Evolutionary conservation across 1,284 basidiomycete species (phyloP), one percentile per base, ranked within the genome.

Genomic region (Schizophyllum amplum): DNA sequence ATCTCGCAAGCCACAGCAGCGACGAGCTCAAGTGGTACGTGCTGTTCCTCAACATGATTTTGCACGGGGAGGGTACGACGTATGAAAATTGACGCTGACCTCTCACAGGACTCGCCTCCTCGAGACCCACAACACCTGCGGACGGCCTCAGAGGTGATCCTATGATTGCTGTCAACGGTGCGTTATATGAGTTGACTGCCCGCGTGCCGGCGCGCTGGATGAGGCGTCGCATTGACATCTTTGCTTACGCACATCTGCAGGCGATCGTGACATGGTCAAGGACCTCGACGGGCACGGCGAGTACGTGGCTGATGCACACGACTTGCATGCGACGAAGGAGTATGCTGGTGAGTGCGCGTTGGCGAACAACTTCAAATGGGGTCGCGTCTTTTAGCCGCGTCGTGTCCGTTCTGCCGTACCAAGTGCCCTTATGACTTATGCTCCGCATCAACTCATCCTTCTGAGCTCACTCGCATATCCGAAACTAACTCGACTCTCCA

Each of bases 1-100:
- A 74, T 78, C 21, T 80, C 78, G n/a, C 78, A 75, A 5, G 75
- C 74, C 4, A 79, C 78, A 2, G 77, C 69, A 2, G 77, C 69
- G 13, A 80, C 77, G 33, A 42, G 33, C 17, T 42, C 33, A 9
- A 42, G 33, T 42, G 33, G 33, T 42, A 9, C 17, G 33, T 42
- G 33, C 33, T 13, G 4, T 42, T 17, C 13, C 33, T 9, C 33
- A 42, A n/a, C n/a, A n/a, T n/a, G n/a, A n/a, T n/a, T n/a, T n/a
- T n/a, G n/a, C n/a, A n/a, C n/a, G 33, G 17, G 13, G 33, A 42
- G 33, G 33, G 17, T 42, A 9, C 33, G 13, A 42, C 17, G 3
- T 2, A n/a, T n/a, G n/a, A n/a, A n/a, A n/a, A n/a, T n/a, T n/a
- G n/a, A n/a, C n/a, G n/a, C n/a, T n/a, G n/a, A n/a, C n/a, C n/a